Evolutionary conservation across 2,329 filamentous ascomycete species (phyloP), one percentile per base, ranked within the genome.

Genomic region (Penicillium sp.): DNA sequence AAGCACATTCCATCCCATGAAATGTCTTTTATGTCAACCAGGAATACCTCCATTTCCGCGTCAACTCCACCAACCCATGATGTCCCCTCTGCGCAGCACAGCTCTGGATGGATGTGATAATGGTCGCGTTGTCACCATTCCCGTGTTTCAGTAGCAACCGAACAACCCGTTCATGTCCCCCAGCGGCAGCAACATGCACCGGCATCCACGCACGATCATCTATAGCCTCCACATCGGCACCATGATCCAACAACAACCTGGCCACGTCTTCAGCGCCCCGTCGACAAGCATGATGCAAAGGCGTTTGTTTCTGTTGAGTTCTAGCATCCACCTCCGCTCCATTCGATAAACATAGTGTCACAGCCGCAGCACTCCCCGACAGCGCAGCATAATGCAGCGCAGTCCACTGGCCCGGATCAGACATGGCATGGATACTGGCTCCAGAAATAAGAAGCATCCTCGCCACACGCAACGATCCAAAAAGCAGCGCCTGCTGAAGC

Each of bases 21-120:
- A 31, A 44, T 33, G 40, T 37, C 36, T n/a, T n/a, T n/a, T 45
- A 51, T 36, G 24, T 34, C 26, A 34, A 10, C 31, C 11, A 18
- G 10, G 29, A n/a, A 26, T 16, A 31, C 23, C 26, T 26, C 43
- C n/a, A 52, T 42, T 29, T 54, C 33, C 31, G 43, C 19, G 48
- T 26, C 31, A 34, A n/a, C 31, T 48, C 31, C 24, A 24, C 23
- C 31, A 36, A 16, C 16, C 21, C 21, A 47, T 47, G 44, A 48
- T 36, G 31, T 24, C 34, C 31, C 9, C 34, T 18, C 21, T 26
- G 19, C 13, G 29, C 29, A 10, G 44, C 44, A 24, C 13, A 23
- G 14, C 13, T 3, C 23, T 43, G 39, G 13, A 43, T 43, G 3
- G 39, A 43, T 4, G 23, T 26, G 7, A 36, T 36, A 24, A 13